A percentile compares a stretch with the other conserved stretches of the same genome.
Conservation (phyloP, 176 grass and related monocot species). For the Saccharum officinarum region DNA sequence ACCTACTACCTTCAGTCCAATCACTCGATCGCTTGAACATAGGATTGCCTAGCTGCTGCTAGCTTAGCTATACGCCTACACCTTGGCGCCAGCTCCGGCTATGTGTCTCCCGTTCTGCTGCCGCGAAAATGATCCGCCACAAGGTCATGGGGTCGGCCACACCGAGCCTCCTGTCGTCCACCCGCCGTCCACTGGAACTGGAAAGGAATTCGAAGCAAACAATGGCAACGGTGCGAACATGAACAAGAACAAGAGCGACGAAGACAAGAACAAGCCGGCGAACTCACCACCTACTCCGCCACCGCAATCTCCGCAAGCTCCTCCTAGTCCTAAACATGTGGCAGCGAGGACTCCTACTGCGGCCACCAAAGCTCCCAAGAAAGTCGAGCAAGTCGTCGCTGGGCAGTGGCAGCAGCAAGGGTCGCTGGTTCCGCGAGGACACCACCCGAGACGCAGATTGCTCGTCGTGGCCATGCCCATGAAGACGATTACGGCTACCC, state of each 20-base stretch:
- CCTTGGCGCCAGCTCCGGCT: neutral
- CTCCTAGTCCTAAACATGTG: no score
- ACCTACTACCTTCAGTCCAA: neutral
- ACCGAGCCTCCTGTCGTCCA: neutral
- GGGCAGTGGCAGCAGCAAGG: neutral
- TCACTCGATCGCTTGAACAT: neutral
- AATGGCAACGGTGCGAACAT: neutral
- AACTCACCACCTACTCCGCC: no score
- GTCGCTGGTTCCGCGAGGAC: neutral
- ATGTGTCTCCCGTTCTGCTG: constrained; percentile 16
- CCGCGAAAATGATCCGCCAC: neutral
- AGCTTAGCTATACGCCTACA: neutral
- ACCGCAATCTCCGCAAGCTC: no score
- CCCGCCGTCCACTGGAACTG: neutral
- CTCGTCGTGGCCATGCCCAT: neutral
- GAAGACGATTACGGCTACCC: neutral
- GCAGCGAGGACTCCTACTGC: no score
- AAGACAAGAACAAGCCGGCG: no score
- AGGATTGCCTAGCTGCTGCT: no score
- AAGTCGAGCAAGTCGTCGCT: no score
- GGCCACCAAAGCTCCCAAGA: no score
- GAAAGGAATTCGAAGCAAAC: neutral
- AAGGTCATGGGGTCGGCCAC: neutral
- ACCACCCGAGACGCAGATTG: neutral
- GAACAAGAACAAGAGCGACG: no score